Evolutionary conservation across 2,329 filamentous ascomycete genomes (phyloP).

Genomic region (Monilinia fructigena): DNA sequence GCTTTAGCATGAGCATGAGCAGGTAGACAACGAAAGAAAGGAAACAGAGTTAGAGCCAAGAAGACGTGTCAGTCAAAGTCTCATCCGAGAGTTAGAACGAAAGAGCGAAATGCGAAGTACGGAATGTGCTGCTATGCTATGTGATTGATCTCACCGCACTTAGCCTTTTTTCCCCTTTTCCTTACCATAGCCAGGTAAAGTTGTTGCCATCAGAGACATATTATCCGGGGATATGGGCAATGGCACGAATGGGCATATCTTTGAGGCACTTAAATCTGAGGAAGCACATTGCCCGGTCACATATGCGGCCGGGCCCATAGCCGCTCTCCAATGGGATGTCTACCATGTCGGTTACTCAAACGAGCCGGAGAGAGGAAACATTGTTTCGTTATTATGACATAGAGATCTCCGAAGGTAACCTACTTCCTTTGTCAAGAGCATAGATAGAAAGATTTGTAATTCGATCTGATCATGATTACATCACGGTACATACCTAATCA

Average conservation of each 20-base stretch:
- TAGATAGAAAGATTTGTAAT: constrained; percentile 11
- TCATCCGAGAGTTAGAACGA: constrained; percentile 4
- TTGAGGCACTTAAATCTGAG: constrained; percentile 19
- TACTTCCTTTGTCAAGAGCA: background rate
- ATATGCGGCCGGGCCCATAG: constrained; percentile 17
- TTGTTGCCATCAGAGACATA: constrained; percentile 18
- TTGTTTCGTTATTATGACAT: background rate
- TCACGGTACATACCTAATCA: background rate
- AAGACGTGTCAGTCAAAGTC: constrained; percentile 16
- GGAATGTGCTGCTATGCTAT: constrained; percentile 5
- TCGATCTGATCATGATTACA: background rate
- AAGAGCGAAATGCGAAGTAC: background rate
- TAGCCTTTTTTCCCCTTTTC: background rate
- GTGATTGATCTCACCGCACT: constrained; percentile 20
- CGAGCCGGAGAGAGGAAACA: constrained; percentile 1
- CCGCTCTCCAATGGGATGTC: constrained; percentile 22
- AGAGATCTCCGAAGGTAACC: constrained; percentile 18
- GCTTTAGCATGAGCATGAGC: background rate
- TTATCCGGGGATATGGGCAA: constrained; percentile 17
- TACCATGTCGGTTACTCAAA: constrained; percentile 17
- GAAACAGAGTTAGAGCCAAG: background rate
- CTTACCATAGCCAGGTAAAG: constrained; percentile 16
- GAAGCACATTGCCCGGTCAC: constrained; percentile 14
- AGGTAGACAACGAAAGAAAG: background rate
- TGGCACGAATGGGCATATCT: constrained; percentile 17